phyloP scores from a whole-genome alignment of 2,329 filamentous ascomycete species.

The Atkinsonella hypoxylon region DNA sequence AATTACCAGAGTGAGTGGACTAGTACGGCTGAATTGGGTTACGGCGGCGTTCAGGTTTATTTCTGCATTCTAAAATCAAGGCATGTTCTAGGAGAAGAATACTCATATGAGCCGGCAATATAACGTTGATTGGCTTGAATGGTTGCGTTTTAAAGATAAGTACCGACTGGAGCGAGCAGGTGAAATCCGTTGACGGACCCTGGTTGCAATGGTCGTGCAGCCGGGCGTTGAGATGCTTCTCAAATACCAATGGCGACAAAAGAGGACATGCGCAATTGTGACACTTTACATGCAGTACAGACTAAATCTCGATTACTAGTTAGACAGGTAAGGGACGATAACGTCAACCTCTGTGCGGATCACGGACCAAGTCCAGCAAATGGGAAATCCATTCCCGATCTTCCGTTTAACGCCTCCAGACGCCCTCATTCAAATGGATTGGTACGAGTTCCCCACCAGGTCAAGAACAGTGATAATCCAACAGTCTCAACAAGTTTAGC shows the following conservation, averaged over 20 bases:
- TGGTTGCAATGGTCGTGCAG: no score
- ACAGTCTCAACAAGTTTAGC: slow-evolving; percentile 88
- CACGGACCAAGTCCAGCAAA: neutral
- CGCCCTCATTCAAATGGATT: slow-evolving; percentile 67
- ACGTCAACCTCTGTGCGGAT: neutral
- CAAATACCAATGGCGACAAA: neutral
- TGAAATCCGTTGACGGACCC: no score
- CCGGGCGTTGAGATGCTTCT: no score
- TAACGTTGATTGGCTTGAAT: neutral
- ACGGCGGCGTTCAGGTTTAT: slow-evolving; percentile 28
- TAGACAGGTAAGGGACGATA: neutral
- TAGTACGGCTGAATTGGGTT: slow-evolving; percentile 17
- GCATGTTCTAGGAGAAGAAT: neutral
- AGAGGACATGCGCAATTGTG: neutral
- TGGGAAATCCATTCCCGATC: neutral
- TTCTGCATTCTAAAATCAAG: slow-evolving; percentile 10
- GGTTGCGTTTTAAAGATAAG: neutral
- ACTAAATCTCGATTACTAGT: slow-evolving; percentile 2
- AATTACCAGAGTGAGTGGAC: slow-evolving; percentile 21
- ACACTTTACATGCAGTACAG: neutral
- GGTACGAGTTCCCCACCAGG: slow-evolving; percentile 94
- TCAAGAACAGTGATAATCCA: slow-evolving; percentile 81
- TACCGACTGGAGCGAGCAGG: no score
- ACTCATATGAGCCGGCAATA: neutral
- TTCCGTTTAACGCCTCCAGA: neutral